Percentiles rank a stretch among this genome's conserved stretches.
These are phyloP conservation scores for Scheffersomyces parashehatae DNA, from an alignment of 1,139 yeast genomes.

Conservation along the genomic window DNA sequence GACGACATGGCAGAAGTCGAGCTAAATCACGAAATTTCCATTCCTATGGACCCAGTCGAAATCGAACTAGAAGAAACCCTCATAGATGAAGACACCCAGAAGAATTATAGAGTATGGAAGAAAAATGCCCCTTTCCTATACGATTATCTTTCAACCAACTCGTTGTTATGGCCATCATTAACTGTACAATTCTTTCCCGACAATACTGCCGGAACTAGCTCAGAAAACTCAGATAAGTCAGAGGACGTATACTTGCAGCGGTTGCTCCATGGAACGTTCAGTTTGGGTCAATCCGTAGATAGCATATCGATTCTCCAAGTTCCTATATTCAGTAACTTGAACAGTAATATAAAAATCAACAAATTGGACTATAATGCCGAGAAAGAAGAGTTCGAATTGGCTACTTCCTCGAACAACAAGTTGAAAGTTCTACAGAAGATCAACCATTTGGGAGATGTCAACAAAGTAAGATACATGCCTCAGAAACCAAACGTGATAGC, in stretches of 20 bases:
- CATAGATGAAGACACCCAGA: constrained; percentile 31
- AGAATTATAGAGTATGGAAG: constrained; percentile 52
- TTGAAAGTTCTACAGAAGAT: constrained; percentile 38
- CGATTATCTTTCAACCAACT: constrained; percentile 49
- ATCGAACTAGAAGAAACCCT: constrained; percentile 7
- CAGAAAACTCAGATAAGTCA: background rate
- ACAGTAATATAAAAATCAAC: constrained; percentile 30
- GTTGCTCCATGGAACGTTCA: constrained; percentile 43
- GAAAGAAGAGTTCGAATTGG: constrained; percentile 43
- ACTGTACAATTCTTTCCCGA: constrained; percentile 60
- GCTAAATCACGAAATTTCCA: too few relatives aligned
- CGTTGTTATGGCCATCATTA: constrained; percentile 57
- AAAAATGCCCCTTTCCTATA: constrained; percentile 55
- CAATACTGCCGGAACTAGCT: constrained; percentile 12
- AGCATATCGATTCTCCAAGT: constrained; percentile 39
- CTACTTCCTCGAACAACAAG: constrained; percentile 25
- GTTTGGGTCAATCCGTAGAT: constrained; percentile 45
- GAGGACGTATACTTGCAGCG: constrained; percentile 29
- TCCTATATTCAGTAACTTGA: constrained; percentile 36
- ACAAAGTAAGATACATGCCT: constrained; percentile 41
- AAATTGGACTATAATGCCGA: constrained; percentile 39
- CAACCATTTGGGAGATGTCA: constrained; percentile 48
- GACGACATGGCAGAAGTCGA: too few relatives aligned
- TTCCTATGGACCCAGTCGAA: background rate
- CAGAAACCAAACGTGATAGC: constrained; percentile 48